Percentiles rank a stretch among this genome's conserved stretches.
Conservation (phyloP, 108 stramenopile species). For the Cyclotella baltica region DNA sequence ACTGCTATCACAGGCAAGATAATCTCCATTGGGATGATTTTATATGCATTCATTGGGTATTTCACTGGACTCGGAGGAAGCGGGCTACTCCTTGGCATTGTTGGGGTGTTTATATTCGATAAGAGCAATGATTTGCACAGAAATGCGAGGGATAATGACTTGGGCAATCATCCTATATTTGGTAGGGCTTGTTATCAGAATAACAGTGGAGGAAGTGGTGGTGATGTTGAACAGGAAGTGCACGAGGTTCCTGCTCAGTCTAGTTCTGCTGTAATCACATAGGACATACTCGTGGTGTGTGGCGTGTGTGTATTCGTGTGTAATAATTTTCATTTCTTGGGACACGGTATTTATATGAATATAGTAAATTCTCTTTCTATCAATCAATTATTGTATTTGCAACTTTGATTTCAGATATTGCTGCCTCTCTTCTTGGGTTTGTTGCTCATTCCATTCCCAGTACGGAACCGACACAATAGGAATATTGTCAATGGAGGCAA, state of each 20-base stretch:
- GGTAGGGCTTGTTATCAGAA: conserved; percentile 31
- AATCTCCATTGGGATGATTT: conserved; percentile 29
- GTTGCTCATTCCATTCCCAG: conserved; percentile 46
- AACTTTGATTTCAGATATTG: conserved; percentile 27
- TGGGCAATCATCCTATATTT: conserved; percentile 42
- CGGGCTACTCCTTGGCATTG: conserved; percentile 27
- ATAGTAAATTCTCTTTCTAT: not conserved
- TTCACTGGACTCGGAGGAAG: not conserved
- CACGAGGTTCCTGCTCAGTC: conserved; percentile 26
- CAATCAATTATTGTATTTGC: not conserved
- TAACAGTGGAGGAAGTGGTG: not conserved
- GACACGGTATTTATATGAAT: not conserved
- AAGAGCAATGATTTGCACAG: conserved; percentile 29
- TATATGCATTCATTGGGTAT: conserved; percentile 29
- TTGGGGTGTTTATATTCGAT: conserved; percentile 38
- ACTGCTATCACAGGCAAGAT: conserved; percentile 46
- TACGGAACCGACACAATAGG: conserved; percentile 38
- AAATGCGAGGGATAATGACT: conserved; percentile 15
- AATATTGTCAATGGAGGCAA: conserved; percentile 35
- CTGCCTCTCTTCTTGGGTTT: conserved; percentile 23
- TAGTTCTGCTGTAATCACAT: conserved; percentile 4
- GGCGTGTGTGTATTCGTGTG: too few species aligned
- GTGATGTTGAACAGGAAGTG: not conserved
- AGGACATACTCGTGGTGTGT: too few species aligned
- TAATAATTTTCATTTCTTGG: not conserved